Percentiles rank a stretch among this genome's conserved stretches.
Conservation (phyloP, 208 protist genomes). For the Trypanosomatidae sp. region DNA sequence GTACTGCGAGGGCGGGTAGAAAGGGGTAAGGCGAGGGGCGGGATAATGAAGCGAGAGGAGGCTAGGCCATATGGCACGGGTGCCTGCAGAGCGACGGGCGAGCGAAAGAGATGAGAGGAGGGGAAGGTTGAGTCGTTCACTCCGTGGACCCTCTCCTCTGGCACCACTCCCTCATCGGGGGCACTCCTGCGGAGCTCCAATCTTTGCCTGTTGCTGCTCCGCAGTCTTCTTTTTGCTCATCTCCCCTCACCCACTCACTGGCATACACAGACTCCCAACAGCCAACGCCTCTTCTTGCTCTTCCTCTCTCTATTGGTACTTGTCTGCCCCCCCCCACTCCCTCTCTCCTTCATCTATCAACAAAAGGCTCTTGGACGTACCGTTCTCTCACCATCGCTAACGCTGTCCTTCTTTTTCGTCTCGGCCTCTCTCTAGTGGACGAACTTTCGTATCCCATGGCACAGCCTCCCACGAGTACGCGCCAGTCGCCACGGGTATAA, state of each 20-base stretch:
- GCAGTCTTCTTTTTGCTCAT: background rate
- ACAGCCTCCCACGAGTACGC: background rate
- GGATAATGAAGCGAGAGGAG: background rate
- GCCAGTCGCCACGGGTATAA: background rate
- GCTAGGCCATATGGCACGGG: background rate
- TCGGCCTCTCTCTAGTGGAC: background rate
- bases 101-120: background rate
- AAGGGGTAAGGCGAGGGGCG: background rate
- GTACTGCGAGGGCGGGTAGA: background rate
- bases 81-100: background rate
- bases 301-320: background rate
- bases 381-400: background rate
- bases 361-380: background rate
- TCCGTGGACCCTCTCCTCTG: background rate
- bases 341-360: background rate
- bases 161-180: background rate
- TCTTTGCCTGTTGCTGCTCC: background rate
- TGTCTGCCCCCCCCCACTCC: background rate
- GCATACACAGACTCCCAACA: background rate
- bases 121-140: background rate
- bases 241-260: background rate
- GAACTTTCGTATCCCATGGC: background rate
- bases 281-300: background rate
- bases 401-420: background rate
- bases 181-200: background rate